Conservation (phyloP, 306 rosid species). For the Neltuma alba region DNA sequence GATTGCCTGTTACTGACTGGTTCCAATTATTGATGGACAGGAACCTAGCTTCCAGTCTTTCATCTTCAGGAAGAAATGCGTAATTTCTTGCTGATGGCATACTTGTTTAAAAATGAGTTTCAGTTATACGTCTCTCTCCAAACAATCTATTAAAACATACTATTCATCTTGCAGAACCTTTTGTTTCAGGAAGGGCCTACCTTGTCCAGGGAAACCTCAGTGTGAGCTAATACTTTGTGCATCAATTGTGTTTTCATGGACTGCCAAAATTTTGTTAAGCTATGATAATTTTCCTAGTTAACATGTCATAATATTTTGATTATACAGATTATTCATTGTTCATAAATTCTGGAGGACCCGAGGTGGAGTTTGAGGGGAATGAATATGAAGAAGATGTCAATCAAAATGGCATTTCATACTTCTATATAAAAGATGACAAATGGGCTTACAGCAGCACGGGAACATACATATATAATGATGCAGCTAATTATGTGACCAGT, state of each 20-base stretch:
- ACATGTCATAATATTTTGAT: conserved; percentile 13
- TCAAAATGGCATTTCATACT: conserved; percentile 44
- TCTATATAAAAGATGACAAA: conserved; percentile 18
- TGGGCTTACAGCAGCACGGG: conserved; percentile 86
- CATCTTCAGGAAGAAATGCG: conserved; percentile 43
- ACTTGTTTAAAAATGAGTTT: background rate
- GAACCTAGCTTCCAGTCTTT: conserved; percentile 70
- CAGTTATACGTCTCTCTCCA: background rate
- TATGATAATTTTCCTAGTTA: background rate
- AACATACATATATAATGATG: conserved; percentile 8
- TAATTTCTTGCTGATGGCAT: conserved; percentile 40
- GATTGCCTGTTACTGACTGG: conserved; percentile 12
- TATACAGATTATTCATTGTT: conserved; percentile 45
- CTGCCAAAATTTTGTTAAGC: background rate
- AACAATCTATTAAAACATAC: conserved; percentile 26
- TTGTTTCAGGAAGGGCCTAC: conserved; percentile 70
- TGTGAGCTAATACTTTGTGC: conserved; percentile 50
- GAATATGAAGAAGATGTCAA: conserved; percentile 52
- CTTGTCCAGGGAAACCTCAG: conserved; percentile 54
- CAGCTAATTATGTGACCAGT: conserved; percentile 17
- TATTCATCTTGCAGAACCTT: conserved; percentile 43
- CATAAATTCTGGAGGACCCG: conserved; percentile 47
- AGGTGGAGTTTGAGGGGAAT: conserved; percentile 30
- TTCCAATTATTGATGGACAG: conserved; percentile 41
- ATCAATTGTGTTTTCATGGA: conserved; percentile 25